Conservation (phyloP, 2,329 filamentous ascomycete species). For the Pseudopyricularia cyperi region DNA sequence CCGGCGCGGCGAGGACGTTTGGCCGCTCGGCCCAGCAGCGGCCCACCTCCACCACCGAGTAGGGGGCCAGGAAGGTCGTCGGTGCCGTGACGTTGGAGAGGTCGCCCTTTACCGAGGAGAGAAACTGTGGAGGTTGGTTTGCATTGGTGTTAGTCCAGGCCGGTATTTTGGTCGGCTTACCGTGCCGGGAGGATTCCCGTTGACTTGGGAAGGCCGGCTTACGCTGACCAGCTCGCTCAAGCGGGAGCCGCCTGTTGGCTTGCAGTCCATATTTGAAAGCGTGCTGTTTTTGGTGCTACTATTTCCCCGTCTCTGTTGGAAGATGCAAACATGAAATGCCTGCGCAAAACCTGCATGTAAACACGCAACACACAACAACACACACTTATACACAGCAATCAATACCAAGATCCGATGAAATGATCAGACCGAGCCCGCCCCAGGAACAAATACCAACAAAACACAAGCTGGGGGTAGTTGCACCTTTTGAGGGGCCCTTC, state of each 20-base stretch:
- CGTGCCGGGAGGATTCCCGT: background rate
- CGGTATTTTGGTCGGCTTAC: background rate
- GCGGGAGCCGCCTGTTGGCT: constrained; percentile 15
- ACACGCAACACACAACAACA: background rate
- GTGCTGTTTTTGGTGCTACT: background rate
- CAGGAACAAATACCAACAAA: background rate
- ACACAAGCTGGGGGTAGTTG: background rate
- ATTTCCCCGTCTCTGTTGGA: no score
- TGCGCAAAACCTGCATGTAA: background rate
- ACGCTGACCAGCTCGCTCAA: constrained; percentile 18
- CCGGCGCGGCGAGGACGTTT: constrained; percentile 30
- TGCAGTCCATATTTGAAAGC: constrained; percentile 10
- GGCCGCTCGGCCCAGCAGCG: constrained; percentile 37
- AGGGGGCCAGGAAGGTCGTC: constrained; percentile 32
- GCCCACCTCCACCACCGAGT: constrained; percentile 36
- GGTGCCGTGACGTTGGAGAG: constrained; percentile 38
- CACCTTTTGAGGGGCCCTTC: background rate
- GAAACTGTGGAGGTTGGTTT: constrained; percentile 12
- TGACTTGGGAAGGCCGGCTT: constrained; percentile 1
- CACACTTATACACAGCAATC: background rate
- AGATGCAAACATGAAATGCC: background rate
- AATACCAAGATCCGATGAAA: background rate
- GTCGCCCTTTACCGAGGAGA: constrained; percentile 29
- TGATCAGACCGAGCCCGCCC: no score
- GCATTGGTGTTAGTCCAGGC: background rate